A percentile compares a stretch with the other conserved stretches of the same genome.
Evolutionary conservation across 2,329 filamentous ascomycete species (phyloP).

Genomic region (Fusarium aywerte): DNA sequence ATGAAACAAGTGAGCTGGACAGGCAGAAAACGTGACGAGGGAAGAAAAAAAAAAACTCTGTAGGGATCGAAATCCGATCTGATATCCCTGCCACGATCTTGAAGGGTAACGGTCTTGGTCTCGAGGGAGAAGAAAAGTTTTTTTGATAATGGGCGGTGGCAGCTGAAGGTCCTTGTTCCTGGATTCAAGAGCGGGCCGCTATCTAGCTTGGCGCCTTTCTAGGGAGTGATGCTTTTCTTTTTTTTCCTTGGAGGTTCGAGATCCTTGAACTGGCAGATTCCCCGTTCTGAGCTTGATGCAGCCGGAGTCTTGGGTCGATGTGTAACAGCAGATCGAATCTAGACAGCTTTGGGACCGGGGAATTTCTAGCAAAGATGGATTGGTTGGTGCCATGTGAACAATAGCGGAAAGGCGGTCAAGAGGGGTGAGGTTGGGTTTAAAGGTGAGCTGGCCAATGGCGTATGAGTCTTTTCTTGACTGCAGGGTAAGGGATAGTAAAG

Average conservation of each 20-base stretch:
- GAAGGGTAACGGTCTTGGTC: neutral
- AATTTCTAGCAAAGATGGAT: conserved; percentile 21
- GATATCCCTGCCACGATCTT: conserved; percentile 32
- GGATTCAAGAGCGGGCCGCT: conserved; percentile 42
- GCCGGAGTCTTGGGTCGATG: conserved; percentile 18
- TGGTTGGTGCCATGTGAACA: conserved; percentile 28
- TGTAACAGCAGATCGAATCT: conserved; percentile 35
- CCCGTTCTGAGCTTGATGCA: conserved; percentile 27
- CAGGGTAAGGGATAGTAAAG: conserved; percentile 25
- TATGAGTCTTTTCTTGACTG: conserved; percentile 5
- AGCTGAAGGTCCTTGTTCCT: conserved; percentile 42
- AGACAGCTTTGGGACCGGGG: conserved; percentile 17
- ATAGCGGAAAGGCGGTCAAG: conserved; percentile 44
- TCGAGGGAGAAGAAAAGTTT: conserved; percentile 13
- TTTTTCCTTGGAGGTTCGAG: conserved; percentile 12
- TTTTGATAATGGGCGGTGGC: conserved; percentile 21
- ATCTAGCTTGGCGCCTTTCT: conserved; percentile 28
- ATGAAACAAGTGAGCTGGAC: conserved; percentile 6
- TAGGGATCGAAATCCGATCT: conserved; percentile 12
- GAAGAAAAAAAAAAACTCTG: neutral
- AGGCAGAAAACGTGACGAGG: neutral
- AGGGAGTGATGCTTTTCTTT: neutral
- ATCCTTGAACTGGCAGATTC: conserved; percentile 5
- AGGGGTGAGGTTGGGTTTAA: conserved; percentile 3
- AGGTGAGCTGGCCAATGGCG: conserved; percentile 18